A percentile compares a stretch with the other conserved stretches of the same genome.
phyloP scores from a whole-genome alignment of 345 rosid genomes.

The Kernera saxatilis region DNA sequence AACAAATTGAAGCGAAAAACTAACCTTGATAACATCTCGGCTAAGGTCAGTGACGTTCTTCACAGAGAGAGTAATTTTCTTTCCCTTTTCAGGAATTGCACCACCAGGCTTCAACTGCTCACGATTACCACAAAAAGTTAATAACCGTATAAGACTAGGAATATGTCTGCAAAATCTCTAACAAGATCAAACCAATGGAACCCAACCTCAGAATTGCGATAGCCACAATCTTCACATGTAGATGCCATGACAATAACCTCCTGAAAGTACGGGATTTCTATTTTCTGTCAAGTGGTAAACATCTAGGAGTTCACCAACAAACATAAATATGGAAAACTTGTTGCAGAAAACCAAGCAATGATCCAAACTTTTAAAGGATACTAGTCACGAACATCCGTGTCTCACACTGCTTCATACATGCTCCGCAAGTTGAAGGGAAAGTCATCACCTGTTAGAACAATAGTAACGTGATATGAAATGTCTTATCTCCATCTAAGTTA shows the following conservation, averaged over 20 bases:
- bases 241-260: conserved; percentile 99
- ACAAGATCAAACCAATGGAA: background rate
- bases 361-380: conserved; percentile 31
- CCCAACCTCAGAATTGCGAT: conserved; percentile 92
- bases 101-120: conserved; percentile 94
- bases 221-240: conserved; percentile 81
- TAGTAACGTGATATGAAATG: background rate
- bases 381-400: conserved; percentile 48
- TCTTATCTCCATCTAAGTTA: background rate
- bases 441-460: conserved; percentile 37
- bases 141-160: conserved; percentile 4
- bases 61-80: conserved; percentile 56
- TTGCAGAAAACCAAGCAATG: background rate
- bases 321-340: background rate
- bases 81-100: conserved; percentile 77
- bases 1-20: background rate
- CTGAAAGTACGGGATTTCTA: conserved; percentile 92
- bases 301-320: conserved; percentile 6
- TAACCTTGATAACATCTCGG: conserved; percentile 91
- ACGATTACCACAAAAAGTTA: background rate
- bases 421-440: conserved; percentile 48
- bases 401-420: conserved; percentile 34
- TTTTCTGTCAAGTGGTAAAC: conserved; percentile 39
- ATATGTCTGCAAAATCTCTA: background rate
- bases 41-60: conserved; percentile 58